Conservation (phyloP, 805 yeast genomes). For the Tetrapisispora fleetii region DNA sequence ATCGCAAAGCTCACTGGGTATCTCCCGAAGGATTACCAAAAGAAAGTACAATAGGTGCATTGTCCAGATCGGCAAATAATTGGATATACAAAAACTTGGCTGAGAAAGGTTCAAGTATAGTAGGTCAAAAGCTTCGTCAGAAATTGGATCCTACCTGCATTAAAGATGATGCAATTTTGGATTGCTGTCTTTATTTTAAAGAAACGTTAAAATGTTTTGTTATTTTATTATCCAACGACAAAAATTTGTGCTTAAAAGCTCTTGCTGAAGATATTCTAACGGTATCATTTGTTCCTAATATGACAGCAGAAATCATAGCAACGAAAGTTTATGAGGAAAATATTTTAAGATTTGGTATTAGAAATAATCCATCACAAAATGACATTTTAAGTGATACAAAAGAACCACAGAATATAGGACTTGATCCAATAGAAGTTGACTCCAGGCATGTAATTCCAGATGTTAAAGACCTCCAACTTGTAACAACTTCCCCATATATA, state of each 20-base stretch:
- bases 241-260: constrained; percentile 73
- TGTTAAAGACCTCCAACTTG: not conserved
- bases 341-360: constrained; percentile 12
- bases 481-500: constrained; percentile 15
- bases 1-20: constrained; percentile 1
- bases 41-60: constrained; percentile 35
- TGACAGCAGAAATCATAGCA: constrained; percentile 42
- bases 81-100: constrained; percentile 67
- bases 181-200: constrained; percentile 65
- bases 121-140: constrained; percentile 58
- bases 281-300: constrained; percentile 37
- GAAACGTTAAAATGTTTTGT: constrained; percentile 35
- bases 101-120: constrained; percentile 37
- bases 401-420: not conserved
- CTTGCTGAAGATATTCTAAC: constrained; percentile 56
- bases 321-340: constrained; percentile 32
- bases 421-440: not conserved
- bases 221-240: constrained; percentile 70
- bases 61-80: constrained; percentile 64
- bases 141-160: constrained; percentile 34
- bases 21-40: constrained; percentile 8
- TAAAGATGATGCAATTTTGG: constrained; percentile 78
- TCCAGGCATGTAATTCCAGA: no score
- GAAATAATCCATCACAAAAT: not conserved
- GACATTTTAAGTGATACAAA: not conserved